phyloP scores from a whole-genome alignment of 2,329 filamentous ascomycete genomes.

The Colletotrichum tropicale region DNA sequence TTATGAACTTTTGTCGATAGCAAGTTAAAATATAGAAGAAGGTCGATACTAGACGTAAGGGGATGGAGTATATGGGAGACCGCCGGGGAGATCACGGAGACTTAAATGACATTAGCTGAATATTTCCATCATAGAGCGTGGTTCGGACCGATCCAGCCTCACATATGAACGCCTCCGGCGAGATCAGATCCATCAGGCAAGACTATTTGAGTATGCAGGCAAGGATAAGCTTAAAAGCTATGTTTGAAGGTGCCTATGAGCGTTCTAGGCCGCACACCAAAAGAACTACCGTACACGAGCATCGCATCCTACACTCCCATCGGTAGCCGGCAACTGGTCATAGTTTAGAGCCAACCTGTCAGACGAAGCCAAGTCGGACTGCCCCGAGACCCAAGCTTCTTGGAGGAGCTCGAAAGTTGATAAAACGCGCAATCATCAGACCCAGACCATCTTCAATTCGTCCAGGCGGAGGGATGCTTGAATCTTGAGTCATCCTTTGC shows the following conservation, averaged over 20 bases:
- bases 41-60: too few relatives aligned
- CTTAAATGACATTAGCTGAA: neutral
- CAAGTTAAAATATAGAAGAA: too few relatives aligned
- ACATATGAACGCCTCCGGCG: neutral
- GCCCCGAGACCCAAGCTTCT: neutral
- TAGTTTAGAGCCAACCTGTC: neutral
- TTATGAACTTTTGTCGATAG: too few relatives aligned
- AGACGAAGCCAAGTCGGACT: neutral
- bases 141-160: neutral
- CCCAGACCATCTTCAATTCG: neutral
- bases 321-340: neutral
- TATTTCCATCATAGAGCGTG: neutral
- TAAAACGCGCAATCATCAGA: neutral
- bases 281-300: neutral
- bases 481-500: neutral
- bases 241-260: neutral
- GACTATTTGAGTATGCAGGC: neutral
- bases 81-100: neutral
- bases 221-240: neutral
- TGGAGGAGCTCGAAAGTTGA: neutral
- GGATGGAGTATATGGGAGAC: accelerated
- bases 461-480: neutral
- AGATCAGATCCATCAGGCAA: neutral
- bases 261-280: neutral
- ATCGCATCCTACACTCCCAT: neutral